Conservation (phyloP, 1,284 basidiomycete genomes). For the Xerocomus amazonicus region DNA sequence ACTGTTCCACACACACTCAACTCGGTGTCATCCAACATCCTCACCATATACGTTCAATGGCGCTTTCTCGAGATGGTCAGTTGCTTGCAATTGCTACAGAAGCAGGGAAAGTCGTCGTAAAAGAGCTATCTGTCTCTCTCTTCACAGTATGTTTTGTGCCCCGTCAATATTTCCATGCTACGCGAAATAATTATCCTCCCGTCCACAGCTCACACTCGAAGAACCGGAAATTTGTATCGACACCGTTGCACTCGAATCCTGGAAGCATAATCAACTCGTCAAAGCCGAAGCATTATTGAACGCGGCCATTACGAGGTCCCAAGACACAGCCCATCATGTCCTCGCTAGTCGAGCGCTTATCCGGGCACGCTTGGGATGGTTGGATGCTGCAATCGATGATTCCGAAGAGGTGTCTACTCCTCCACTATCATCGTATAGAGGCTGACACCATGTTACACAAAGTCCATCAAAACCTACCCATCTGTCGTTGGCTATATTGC, state of each 20-base stretch:
- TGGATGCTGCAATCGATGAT: conserved; percentile 2
- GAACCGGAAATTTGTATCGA: neutral
- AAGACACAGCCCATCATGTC: neutral
- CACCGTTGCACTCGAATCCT: neutral
- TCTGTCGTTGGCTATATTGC: conserved; percentile 2
- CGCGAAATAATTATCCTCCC: neutral
- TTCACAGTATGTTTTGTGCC: neutral
- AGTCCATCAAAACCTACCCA: conserved; percentile 3
- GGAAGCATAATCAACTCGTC: neutral
- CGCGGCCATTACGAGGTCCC: neutral
- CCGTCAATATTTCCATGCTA: neutral
- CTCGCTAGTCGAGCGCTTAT: conserved; percentile 7
- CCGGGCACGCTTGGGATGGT: neutral
- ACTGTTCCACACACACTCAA: neutral
- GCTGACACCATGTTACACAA: neutral
- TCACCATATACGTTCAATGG: neutral
- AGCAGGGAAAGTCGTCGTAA: neutral
- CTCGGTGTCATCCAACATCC: neutral
- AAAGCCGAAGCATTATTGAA: neutral
- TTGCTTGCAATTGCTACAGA: neutral
- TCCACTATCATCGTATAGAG: neutral
- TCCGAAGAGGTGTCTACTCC: neutral
- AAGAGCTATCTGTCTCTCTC: neutral
- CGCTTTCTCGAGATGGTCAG: neutral
- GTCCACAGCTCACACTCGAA: neutral